These are phyloP conservation scores for Ustilago nuda DNA, from an alignment of 1,284 basidiomycete species.

Conservation along the genomic window DNA sequence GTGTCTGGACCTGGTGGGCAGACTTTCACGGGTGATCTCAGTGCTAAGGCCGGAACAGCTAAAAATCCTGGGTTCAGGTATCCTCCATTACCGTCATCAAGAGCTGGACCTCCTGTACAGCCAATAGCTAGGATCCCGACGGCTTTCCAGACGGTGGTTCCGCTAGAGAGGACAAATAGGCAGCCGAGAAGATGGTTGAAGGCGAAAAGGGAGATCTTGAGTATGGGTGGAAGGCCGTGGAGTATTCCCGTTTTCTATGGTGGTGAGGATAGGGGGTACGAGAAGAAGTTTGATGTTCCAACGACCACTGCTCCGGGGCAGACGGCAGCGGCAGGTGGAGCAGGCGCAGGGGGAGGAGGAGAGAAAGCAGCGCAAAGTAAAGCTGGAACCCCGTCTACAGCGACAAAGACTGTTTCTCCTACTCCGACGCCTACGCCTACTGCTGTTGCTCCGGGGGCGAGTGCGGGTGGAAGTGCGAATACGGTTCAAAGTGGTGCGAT, in stretches of 20 bases:
- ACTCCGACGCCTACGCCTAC: constrained; percentile 17
- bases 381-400: constrained; percentile 26
- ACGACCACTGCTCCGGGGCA: background rate
- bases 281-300: constrained; percentile 36
- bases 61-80: constrained; percentile 58
- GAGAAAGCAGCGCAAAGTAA: constrained; percentile 18
- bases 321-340: constrained; percentile 1
- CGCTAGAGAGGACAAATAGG: constrained; percentile 47
- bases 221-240: constrained; percentile 60
- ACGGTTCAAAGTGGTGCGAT: background rate
- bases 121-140: constrained; percentile 55
- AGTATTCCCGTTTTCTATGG: constrained; percentile 58
- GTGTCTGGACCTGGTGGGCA: constrained; percentile 31
- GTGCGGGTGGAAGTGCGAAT: background rate
- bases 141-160: constrained; percentile 48
- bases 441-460: background rate
- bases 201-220: constrained; percentile 55
- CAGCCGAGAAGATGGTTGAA: constrained; percentile 53
- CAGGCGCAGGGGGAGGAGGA: background rate
- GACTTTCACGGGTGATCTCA: constrained; percentile 41
- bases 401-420: constrained; percentile 16
- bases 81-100: constrained; percentile 47
- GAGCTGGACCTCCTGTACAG: constrained; percentile 49
- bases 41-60: constrained; percentile 39
- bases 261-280: constrained; percentile 41